Percentiles rank a stretch among this genome's conserved stretches.
Evolutionary conservation across 306 rosid species (phyloP).

Genomic region (Sicyos edulis): DNA sequence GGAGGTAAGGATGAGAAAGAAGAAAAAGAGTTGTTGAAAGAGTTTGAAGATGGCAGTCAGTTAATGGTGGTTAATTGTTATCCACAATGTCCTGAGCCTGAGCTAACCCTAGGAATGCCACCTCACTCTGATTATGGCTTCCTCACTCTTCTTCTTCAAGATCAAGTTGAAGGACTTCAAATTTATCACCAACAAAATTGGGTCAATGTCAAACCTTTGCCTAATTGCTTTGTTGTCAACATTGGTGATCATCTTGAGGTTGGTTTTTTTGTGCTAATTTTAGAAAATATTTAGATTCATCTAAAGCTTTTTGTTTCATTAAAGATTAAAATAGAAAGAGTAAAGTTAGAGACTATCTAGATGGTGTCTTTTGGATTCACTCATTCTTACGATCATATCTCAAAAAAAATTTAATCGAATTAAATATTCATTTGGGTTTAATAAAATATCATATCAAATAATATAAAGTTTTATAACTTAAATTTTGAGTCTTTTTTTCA

Average conservation of each 20-base stretch:
- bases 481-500: too few relatives aligned
- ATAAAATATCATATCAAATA: too few relatives aligned
- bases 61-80: slow-evolving; percentile 72
- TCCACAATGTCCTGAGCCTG: slow-evolving; percentile 87
- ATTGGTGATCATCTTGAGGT: slow-evolving; percentile 97
- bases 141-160: slow-evolving; percentile 82
- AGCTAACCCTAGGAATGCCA: slow-evolving; percentile 84
- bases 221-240: slow-evolving; percentile 68
- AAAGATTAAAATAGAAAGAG: too few relatives aligned
- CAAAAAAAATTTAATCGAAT: too few relatives aligned
- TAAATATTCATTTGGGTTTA: too few relatives aligned
- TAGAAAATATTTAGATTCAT: too few relatives aligned
- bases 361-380: too few relatives aligned
- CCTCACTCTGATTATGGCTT: slow-evolving; percentile 94
- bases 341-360: too few relatives aligned
- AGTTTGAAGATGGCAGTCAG: slow-evolving; percentile 73
- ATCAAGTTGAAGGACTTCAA: slow-evolving; percentile 71
- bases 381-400: too few relatives aligned
- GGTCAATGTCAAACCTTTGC: slow-evolving; percentile 69
- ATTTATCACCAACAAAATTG: slow-evolving; percentile 54
- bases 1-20: slow-evolving; percentile 33
- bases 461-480: too few relatives aligned
- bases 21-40: slow-evolving; percentile 33
- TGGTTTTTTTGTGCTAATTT: neutral
- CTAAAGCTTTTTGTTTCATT: too few relatives aligned